Percentiles rank a stretch among this genome's conserved stretches.
Conservation (phyloP, 306 rosid species). For the Gynostemma pentaphyllum region DNA sequence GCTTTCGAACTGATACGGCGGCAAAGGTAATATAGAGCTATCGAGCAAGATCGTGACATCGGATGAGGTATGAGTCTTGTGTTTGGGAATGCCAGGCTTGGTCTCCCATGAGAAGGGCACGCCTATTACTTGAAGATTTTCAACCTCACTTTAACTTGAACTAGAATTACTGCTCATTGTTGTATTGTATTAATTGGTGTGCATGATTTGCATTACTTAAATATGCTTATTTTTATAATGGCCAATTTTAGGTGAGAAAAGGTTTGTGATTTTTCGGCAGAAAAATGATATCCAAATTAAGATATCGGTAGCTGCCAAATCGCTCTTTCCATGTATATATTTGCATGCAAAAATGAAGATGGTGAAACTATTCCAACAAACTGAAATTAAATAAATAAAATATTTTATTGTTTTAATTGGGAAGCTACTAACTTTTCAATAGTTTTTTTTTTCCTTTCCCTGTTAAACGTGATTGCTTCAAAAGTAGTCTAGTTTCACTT, state of each 20-base stretch:
- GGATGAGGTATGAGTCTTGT: not conserved
- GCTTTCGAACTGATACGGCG: slow-evolving; percentile 7
- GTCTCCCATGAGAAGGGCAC: slow-evolving; percentile 57
- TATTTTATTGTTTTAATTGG: not conserved
- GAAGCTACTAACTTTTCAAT: too few relatives aligned
- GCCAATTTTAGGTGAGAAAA: not conserved
- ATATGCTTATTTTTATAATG: not conserved
- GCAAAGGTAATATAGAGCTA: not conserved
- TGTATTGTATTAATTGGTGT: too few relatives aligned
- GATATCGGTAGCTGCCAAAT: not conserved
- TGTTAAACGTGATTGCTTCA: too few relatives aligned
- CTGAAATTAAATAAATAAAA: not conserved
- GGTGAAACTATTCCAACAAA: not conserved
- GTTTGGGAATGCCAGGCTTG: slow-evolving; percentile 41
- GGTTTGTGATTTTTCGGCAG: not conserved
- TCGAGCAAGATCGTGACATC: not conserved
- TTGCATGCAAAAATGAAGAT: not conserved
- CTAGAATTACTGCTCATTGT: too few relatives aligned
- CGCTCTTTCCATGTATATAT: not conserved
- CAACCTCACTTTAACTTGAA: not conserved
- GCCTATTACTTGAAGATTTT: not conserved
- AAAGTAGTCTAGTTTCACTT: too few relatives aligned
- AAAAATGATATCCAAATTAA: not conserved
- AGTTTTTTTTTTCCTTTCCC: too few relatives aligned
- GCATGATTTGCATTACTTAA: not conserved